These are phyloP conservation scores for Suillus paluster DNA, from an alignment of 768 basidiomycete species.

Conservation along the genomic window DNA sequence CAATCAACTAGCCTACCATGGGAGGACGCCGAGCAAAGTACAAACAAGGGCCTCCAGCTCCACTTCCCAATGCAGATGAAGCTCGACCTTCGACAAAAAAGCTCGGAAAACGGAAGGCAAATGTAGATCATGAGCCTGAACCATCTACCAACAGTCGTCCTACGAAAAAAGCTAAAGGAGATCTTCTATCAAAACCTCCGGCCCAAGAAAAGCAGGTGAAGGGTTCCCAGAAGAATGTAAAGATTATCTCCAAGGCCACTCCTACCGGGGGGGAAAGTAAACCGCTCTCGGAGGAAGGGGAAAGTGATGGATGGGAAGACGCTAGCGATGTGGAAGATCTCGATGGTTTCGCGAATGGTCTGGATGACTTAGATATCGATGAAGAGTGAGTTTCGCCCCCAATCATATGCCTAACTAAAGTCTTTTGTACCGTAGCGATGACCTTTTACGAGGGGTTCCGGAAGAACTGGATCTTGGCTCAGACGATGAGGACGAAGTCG, in stretches of 20 bases:
- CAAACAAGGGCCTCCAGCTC: constrained; percentile 76
- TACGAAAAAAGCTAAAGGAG: constrained; percentile 42
- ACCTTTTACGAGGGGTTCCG: constrained; percentile 51
- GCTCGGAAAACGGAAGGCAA: constrained; percentile 77
- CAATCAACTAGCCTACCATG: constrained; percentile 49
- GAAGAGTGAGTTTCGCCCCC: constrained; percentile 44
- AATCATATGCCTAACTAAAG: constrained; percentile 14
- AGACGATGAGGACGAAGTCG: constrained; percentile 55
- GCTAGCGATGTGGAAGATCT: constrained; percentile 47
- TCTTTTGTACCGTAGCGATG: constrained; percentile 45
- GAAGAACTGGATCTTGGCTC: constrained; percentile 71
- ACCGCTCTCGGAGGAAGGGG: constrained; percentile 26
- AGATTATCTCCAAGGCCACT: constrained; percentile 49
- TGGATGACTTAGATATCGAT: constrained; percentile 56
- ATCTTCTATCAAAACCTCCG: constrained; percentile 8
- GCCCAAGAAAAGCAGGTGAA: constrained; percentile 4
- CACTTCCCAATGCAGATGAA: constrained; percentile 49
- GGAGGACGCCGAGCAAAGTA: constrained; percentile 86
- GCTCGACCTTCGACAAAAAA: constrained; percentile 51
- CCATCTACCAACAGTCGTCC: constrained; percentile 29
- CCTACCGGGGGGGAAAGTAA: constrained; percentile 49
- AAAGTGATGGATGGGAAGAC: constrained; percentile 28
- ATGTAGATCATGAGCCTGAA: constrained; percentile 36
- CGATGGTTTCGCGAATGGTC: constrained; percentile 44
- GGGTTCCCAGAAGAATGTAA: constrained; percentile 22